A percentile compares a stretch with the other conserved stretches of the same genome.
Conservation (phyloP, 2,329 filamentous ascomycete species). For the Cyphellophora attinorum region DNA sequence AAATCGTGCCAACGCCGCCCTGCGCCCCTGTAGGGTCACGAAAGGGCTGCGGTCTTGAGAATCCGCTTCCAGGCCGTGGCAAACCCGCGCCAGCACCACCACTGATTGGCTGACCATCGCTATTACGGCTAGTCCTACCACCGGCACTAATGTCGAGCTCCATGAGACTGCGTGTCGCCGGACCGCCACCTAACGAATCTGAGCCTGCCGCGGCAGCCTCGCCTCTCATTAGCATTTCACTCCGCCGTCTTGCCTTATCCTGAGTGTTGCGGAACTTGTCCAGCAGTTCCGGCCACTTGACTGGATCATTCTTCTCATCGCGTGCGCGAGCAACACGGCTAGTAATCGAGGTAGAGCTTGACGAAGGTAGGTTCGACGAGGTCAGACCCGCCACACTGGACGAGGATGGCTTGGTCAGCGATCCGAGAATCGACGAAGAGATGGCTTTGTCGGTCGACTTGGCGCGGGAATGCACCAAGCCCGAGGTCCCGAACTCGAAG, state of each 20-base stretch:
- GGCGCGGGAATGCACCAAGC: not conserved
- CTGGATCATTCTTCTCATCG: constrained; percentile 41
- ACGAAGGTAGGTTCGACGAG: constrained; percentile 3
- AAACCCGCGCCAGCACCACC: not conserved
- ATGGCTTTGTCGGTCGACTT: not conserved
- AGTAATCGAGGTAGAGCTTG: constrained; percentile 4
- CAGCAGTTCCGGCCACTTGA: constrained; percentile 84
- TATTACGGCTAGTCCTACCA: not conserved
- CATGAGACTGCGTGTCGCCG: constrained; percentile 1
- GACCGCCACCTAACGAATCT: constrained; percentile 1
- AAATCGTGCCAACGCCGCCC: no score
- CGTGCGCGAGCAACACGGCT: constrained; percentile 10
- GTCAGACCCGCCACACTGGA: not conserved
- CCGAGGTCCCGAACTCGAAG: not conserved
- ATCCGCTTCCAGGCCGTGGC: no score
- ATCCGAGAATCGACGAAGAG: constrained; percentile 1
- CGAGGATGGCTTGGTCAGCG: constrained; percentile 5
- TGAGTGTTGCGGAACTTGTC: constrained; percentile 92
- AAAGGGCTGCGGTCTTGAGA: no score
- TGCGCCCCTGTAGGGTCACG: no score
- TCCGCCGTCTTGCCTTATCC: constrained; percentile 57
- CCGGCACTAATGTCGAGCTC: not conserved
- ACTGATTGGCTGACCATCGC: not conserved
- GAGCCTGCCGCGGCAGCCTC: constrained; percentile 6
- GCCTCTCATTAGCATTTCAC: constrained; percentile 15